Evolutionary conservation across 768 basidiomycete species (phyloP), one percentile per base, ranked within the genome.

Genomic region (Suillus subaureus): DNA sequence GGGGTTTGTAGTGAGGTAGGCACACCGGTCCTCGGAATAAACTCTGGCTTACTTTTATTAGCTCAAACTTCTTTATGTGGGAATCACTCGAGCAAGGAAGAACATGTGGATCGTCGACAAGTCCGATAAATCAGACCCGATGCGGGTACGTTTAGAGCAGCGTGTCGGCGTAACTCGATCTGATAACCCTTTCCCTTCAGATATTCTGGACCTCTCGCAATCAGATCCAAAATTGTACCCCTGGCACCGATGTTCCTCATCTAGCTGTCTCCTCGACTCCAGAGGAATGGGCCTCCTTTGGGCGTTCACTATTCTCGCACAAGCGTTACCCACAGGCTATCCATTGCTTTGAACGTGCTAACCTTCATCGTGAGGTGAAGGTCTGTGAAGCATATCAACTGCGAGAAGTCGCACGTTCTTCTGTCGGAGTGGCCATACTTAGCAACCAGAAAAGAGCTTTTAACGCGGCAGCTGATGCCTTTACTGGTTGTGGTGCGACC

Each of bases 21-120:
- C 64, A 11, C 56, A 51, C 16, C 51, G 18, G 15, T 45, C 6
- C 13, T 69, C 21, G 37, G 37, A 28, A 21, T 39, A 33, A 49
- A 52, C 15, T 28, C 3, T 2, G 21, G 35, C 45, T 66, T 37
- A 65, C 37, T 8, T 7, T 21, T 47, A 1, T 33, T 33, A 90
- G 89, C 78, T 92, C 26, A 91, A 92, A 69, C 82, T 80, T 52
- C 74, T 92, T 0, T 92, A 92, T 64, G 90, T 92, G 3, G 90
- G 89, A 0, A 83, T 90, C 18, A 92, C 91, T 0, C 75, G 90
- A 49, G 89, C 90, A 1, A 81, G 87, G 47, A 88, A 87, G 64
- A 88, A 89, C 61, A 70, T 92, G 7, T 90, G 90, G 89, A 85
- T 92, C 23, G 84, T 84, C 1, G 91, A 92, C 71, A 81, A 78